A percentile compares a stretch with the other conserved stretches of the same genome.
phyloP scores from a whole-genome alignment of 129 eudicot species.

The Smallanthus sonchifolius region DNA sequence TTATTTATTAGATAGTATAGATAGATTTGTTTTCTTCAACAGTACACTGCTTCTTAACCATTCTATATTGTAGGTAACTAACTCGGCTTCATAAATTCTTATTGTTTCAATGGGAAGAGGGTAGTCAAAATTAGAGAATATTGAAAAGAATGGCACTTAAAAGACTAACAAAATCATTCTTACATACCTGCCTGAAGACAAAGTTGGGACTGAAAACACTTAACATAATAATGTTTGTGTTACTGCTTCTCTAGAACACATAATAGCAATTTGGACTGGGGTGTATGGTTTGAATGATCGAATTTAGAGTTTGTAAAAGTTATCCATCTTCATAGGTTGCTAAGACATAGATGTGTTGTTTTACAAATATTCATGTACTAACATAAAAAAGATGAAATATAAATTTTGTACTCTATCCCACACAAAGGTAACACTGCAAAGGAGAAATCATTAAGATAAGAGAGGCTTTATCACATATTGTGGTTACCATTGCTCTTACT shows the following conservation, averaged over 20 bases:
- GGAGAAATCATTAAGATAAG: not conserved
- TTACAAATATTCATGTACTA: not conserved
- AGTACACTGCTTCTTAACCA: not conserved
- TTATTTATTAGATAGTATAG: no score
- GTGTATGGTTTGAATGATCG: not conserved
- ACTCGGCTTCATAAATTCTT: not conserved
- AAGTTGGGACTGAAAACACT: not conserved
- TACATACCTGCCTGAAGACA: not conserved
- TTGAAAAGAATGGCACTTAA: not conserved
- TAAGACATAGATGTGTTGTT: not conserved
- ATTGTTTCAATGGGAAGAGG: not conserved
- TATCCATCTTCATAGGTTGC: not conserved
- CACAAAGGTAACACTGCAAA: not conserved
- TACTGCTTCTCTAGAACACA: not conserved
- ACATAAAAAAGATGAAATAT: not conserved
- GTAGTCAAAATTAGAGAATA: not conserved
- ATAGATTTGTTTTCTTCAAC: no score
- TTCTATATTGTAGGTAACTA: not conserved
- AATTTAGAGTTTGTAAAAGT: not conserved
- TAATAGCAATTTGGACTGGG: not conserved
- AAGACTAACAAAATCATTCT: not conserved
- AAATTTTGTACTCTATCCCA: not conserved
- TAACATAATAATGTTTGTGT: not conserved
- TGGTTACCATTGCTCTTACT: not conserved
- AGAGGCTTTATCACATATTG: not conserved